Percentiles rank a stretch among this genome's conserved stretches.
These are phyloP conservation scores for Penicillium rolfsii DNA, from an alignment of 2,329 filamentous ascomycete genomes.

Conservation along the genomic window DNA sequence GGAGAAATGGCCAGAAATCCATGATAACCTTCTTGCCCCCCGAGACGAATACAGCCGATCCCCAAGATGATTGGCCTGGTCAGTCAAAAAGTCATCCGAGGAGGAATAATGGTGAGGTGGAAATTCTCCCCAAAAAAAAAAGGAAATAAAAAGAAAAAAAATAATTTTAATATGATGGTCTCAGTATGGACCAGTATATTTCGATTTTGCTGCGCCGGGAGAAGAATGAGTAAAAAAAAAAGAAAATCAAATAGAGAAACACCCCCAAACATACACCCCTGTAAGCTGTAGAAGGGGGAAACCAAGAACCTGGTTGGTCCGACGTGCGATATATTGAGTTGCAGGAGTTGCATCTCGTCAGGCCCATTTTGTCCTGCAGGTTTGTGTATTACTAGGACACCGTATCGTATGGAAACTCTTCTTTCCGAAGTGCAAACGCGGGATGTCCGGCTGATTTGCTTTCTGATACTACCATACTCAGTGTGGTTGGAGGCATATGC, in stretches of 20 bases:
- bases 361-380: conserved; percentile 12
- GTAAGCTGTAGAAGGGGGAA: conserved; percentile 31
- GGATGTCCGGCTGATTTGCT: conserved; percentile 3
- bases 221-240: conserved; percentile 12
- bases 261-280: conserved; percentile 14
- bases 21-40: conserved; percentile 31
- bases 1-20: conserved; percentile 25
- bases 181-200: neutral
- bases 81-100: conserved; percentile 19
- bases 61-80: conserved; percentile 26
- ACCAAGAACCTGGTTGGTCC: conserved; percentile 35
- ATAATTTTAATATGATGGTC: neutral
- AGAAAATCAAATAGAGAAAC: conserved; percentile 16
- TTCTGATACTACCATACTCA: neutral
- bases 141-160: conserved; percentile 11
- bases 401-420: conserved; percentile 22
- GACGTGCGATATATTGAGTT: conserved; percentile 23
- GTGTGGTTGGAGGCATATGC: neutral
- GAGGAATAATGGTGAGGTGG: conserved; percentile 24
- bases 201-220: conserved; percentile 8
- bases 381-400: conserved; percentile 26
- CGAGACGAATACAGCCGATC: conserved; percentile 19
- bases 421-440: conserved; percentile 15
- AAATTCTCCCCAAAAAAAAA: conserved; percentile 20
- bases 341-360: conserved; percentile 35